Base-by-base conservation (phyloP, 139 green algal species). In the Mesotaenium endlicherianum region DNA sequence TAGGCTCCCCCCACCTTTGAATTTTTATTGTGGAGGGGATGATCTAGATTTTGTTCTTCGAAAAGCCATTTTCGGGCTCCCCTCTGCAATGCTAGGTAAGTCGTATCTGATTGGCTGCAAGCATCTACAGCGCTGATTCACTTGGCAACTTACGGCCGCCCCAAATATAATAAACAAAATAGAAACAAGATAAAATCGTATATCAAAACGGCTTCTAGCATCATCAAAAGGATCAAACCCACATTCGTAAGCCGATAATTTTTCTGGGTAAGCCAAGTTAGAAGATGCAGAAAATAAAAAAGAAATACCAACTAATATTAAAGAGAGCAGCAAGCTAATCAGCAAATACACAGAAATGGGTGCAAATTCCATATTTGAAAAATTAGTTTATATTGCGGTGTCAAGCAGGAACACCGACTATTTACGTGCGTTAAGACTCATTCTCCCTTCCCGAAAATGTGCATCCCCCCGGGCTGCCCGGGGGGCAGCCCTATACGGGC, bases 151-250 rank as follows among this genome's bases (percentile, higher is more conserved):
- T 64, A 64, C 53, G 53, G 53, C 31, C 53, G 67, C 41, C 53
- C 53, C 72, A 31, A 81, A 81, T 31, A 81, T 69, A 68, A 81
- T 68, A 53, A 81, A 81, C 39, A 81, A 53, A 81, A 81, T 81
- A 34, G 72, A 49, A 11, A 81, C 72, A 45, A 81, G 43, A 34
- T 81, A 81, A 69, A 81, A 81, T 2, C 43, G 41, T 38, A 81
- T 81, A 47, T 81, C 72, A 69, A 81, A 81, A 36, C 72, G 72
- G 36, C 68, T 53, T 75, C 68, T 49, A 75, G 68, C 68, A 75
- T 75, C 68, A 75, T 75, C 68, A 75, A 75, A 75, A 53, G 68
- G 68, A 16, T 49, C 68, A 53, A 75, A 75, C 26, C 68, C 68
- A 50, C 68, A 75, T 31, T 75, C 68, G 50, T 75, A 75, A 53